Conservation (phyloP, 2,329 filamentous ascomycete genomes). For the Alternaria brassicae region DNA sequence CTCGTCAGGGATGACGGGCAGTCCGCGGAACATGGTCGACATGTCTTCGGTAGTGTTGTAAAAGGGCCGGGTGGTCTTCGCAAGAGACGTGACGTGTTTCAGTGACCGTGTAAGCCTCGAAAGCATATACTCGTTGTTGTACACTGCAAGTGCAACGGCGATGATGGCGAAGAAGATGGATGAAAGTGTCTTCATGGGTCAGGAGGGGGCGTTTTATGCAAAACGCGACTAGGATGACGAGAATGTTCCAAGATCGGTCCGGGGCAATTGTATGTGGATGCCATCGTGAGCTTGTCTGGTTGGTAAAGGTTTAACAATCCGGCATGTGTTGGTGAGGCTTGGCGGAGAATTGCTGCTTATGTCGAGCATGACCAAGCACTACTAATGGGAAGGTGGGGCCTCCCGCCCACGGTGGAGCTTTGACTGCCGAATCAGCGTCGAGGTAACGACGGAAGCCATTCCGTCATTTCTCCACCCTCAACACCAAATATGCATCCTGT, state of each 20-base stretch:
- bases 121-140: slow-evolving; percentile 53
- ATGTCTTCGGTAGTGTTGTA: slow-evolving; percentile 40
- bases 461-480: background rate
- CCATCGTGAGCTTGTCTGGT: slow-evolving; percentile 31
- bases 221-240: slow-evolving; percentile 25
- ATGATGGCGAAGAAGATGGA: slow-evolving; percentile 54
- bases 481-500: background rate
- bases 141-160: slow-evolving; percentile 50
- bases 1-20: slow-evolving; percentile 57
- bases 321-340: slow-evolving; percentile 13
- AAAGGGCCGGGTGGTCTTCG: slow-evolving; percentile 21
- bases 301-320: slow-evolving; percentile 42
- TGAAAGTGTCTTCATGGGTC: slow-evolving; percentile 49
- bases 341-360: slow-evolving; percentile 23
- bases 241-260: slow-evolving; percentile 39
- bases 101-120: slow-evolving; percentile 45
- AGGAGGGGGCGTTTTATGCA: slow-evolving; percentile 44
- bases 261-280: slow-evolving; percentile 16
- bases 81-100: slow-evolving; percentile 38
- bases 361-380: slow-evolving; percentile 32
- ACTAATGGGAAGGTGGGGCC: slow-evolving; percentile 9
- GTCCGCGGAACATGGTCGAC: slow-evolving; percentile 53
- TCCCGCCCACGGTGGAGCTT: slow-evolving; percentile 7
- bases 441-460: background rate
- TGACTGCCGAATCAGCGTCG: slow-evolving; percentile 9